Evolutionary conservation across 345 rosid species (phyloP).

Genomic region (Sonneratia alba): DNA sequence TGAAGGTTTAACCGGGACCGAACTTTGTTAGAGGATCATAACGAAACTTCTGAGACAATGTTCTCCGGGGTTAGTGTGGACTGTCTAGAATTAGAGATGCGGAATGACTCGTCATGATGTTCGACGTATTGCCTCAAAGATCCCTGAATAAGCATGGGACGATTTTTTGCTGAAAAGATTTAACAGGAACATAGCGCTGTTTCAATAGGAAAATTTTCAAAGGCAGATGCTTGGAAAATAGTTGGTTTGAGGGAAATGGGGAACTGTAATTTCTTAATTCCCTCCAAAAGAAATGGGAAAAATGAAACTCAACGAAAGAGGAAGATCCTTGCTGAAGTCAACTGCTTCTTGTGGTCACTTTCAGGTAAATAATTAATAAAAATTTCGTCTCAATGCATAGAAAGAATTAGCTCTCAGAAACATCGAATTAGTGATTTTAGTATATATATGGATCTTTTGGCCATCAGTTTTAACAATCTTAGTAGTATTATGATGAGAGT

Average conservation of each 20-base stretch:
- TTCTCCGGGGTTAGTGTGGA: no score
- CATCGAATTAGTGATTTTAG: not conserved
- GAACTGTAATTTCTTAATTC: not conserved
- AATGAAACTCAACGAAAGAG: not conserved
- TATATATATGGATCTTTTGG: not conserved
- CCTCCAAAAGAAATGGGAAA: not conserved
- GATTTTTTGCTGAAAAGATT: not conserved
- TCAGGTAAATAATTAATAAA: not conserved
- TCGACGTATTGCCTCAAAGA: not conserved
- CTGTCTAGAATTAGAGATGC: no score
- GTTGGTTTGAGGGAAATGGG: not conserved
- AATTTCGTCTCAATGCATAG: not conserved
- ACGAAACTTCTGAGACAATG: no score
- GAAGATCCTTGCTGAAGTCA: not conserved
- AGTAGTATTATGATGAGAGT: not conserved
- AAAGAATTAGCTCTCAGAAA: not conserved
- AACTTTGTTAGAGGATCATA: no score
- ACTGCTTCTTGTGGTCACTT: not conserved
- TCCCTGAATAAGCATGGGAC: not conserved
- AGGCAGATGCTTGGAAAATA: not conserved
- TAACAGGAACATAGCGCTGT: not conserved
- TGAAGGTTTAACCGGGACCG: no score
- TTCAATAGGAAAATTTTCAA: not conserved
- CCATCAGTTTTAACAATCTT: not conserved
- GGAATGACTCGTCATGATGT: not conserved